Percentiles rank a stretch among this genome's conserved stretches.
Evolutionary conservation across 352 stramenopile genomes (phyloP).

Genomic region (Pythium rishiriense): DNA sequence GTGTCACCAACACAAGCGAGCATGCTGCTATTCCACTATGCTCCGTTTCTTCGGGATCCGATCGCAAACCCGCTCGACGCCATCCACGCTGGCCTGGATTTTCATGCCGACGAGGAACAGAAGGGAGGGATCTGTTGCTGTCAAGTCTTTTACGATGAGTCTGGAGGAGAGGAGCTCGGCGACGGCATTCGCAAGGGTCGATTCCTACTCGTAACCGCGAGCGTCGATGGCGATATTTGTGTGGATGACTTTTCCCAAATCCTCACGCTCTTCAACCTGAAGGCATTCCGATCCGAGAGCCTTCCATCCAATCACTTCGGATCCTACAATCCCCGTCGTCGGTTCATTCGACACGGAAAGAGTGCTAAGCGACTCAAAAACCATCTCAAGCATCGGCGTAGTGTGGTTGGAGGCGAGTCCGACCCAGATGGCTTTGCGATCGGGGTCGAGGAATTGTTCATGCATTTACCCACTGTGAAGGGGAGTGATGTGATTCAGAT

Average conservation of each 20-base stretch:
- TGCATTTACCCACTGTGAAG: slow-evolving; percentile 4
- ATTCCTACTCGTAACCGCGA: slow-evolving; percentile 46
- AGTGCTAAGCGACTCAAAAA: slow-evolving; percentile 53
- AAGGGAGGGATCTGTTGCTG: slow-evolving; percentile 43
- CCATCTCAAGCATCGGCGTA: slow-evolving; percentile 27
- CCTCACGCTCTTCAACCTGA: slow-evolving; percentile 39
- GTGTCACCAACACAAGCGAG: slow-evolving; percentile 51
- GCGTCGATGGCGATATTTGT: slow-evolving; percentile 46
- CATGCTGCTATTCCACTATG: slow-evolving; percentile 21
- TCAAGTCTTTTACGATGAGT: slow-evolving; percentile 64
- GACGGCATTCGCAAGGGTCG: slow-evolving; percentile 45
- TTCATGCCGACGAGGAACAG: slow-evolving; percentile 12
- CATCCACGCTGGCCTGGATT: neutral
- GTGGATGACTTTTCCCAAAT: slow-evolving; percentile 57
- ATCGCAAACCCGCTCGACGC: neutral
- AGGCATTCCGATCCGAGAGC: slow-evolving; percentile 57
- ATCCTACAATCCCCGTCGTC: slow-evolving; percentile 70
- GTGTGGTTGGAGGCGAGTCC: neutral
- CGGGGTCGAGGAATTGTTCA: neutral
- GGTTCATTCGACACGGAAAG: slow-evolving; percentile 70
- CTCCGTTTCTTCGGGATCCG: slow-evolving; percentile 26
- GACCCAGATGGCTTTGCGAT: neutral
- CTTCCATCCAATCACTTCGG: slow-evolving; percentile 53
- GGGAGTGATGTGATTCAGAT: slow-evolving; percentile 39
- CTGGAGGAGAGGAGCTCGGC: slow-evolving; percentile 49